Base-by-base conservation (phyloP, 352 stramenopile species). In the Phytophthora ohioensis region DNA sequence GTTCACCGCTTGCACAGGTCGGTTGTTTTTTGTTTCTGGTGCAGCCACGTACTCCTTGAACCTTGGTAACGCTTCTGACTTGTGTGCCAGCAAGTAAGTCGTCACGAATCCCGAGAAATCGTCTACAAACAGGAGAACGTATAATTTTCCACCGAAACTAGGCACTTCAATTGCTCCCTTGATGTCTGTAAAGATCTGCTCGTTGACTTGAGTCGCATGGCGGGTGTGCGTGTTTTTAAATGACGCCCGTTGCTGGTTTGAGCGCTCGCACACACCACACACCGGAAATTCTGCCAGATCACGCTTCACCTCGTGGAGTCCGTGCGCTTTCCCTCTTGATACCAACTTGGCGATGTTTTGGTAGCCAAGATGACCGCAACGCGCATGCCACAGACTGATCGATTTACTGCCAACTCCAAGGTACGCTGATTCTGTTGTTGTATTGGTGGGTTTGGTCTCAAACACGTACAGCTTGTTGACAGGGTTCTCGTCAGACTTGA, bases 91-190 rank as follows among this genome's bases (percentile, higher is more conserved):
- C 31, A 71, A 21, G 7, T 47, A 56, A 3, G 48, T 41, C 0
- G 53, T 65, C 3, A 59, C 38, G 12, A 49, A 66, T 4, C 55
- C 47, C 0, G 55, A 56, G 5, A 51, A 56, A 42, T 51, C 64
- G 12, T 71, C 55, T 3, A 66, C 64, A 27, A 71, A 71, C 1
- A 65, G 2, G 0, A 71, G 6, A 3, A 61, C 56, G n/a, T 71
- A 66, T 7, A 15, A 39, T 8, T 60, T 55, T 0, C 13, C 0
- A 12, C 48, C 45, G 39, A 71, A 48, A 3, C 38, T 36, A 32
- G 48, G 38, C 6, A 56, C 38, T 61, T 71, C 64, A 41, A 71
- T 65, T 13, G 55, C 38, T 6, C 64, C 64, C 13, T 57, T 65
- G 35, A 71, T 59, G 30, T 71, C 55, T 17, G 48, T 65, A 21